These are phyloP conservation scores for Lentinus tigrinus DNA, from an alignment of 768 basidiomycete species.

Conservation along the genomic window DNA sequence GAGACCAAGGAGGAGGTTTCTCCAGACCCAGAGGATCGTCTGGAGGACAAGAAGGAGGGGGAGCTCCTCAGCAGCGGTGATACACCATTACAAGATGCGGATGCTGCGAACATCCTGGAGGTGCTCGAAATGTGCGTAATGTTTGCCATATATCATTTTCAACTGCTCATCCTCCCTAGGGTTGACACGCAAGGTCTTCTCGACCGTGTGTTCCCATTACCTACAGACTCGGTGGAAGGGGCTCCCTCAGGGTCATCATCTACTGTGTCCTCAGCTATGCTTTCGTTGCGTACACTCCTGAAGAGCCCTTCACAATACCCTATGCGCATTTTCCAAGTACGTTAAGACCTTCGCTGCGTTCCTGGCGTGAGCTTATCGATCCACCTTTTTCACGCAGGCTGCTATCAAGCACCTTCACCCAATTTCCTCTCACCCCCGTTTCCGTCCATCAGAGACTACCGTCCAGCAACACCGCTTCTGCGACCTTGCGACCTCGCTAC, in stretches of 20 bases:
- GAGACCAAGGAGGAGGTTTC: conserved; percentile 32
- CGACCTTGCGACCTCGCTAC: conserved; percentile 66
- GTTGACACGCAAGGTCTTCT: conserved; percentile 74
- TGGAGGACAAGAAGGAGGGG: conserved; percentile 18
- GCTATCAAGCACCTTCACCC: conserved; percentile 70
- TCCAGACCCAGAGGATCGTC: conserved; percentile 19
- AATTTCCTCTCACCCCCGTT: conserved; percentile 63
- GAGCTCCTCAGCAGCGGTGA: conserved; percentile 43
- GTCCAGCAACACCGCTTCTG: conserved; percentile 74
- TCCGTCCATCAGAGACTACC: conserved; percentile 60
- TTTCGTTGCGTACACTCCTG: conserved; percentile 58
- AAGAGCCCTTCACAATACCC: conserved; percentile 51
- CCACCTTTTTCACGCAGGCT: conserved; percentile 36
- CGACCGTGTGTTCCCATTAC: conserved; percentile 72
- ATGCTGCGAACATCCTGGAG: conserved; percentile 57
- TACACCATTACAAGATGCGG: conserved; percentile 41
- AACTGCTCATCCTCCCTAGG: conserved; percentile 34
- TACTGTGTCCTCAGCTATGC: conserved; percentile 19
- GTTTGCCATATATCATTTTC: neutral
- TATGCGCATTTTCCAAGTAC: conserved; percentile 54
- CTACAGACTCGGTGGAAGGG: conserved; percentile 40
- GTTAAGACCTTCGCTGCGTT: conserved; percentile 23
- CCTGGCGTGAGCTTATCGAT: conserved; percentile 5
- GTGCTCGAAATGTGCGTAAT: conserved; percentile 53
- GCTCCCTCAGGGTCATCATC: conserved; percentile 35